Evolutionary conservation across 352 stramenopile genomes (phyloP).

Genomic region (Aphanomyces invadans): DNA sequence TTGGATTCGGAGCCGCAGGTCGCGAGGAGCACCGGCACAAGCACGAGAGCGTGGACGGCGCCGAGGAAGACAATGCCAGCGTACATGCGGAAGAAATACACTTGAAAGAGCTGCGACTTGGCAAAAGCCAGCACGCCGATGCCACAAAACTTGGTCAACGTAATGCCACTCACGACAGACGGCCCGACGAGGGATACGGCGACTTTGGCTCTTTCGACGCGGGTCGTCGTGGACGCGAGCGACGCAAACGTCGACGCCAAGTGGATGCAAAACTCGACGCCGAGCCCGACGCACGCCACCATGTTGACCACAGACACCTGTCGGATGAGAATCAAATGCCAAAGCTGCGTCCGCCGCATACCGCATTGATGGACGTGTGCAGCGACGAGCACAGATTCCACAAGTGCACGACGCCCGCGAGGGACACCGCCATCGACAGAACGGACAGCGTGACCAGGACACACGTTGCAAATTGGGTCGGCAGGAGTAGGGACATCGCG

Average conservation of each 20-base stretch:
- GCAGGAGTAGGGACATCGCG: constrained; percentile 69
- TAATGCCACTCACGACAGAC: constrained; percentile 87
- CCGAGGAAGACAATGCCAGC: constrained; percentile 78
- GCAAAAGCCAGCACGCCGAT: constrained; percentile 85
- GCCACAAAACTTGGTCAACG: constrained; percentile 87
- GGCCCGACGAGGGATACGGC: constrained; percentile 67
- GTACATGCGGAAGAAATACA: constrained; percentile 93
- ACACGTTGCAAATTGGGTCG: constrained; percentile 53
- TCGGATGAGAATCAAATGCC: no score
- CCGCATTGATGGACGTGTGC: constrained; percentile 80
- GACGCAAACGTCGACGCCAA: constrained; percentile 77
- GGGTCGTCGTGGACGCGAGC: constrained; percentile 29
- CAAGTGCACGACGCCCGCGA: constrained; percentile 72
- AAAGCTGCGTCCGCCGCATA: no score
- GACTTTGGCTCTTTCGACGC: constrained; percentile 56
- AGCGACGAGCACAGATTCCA: constrained; percentile 55
- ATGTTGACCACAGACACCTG: constrained; percentile 83
- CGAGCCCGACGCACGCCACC: constrained; percentile 75
- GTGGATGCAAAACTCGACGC: constrained; percentile 87
- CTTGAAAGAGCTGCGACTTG: constrained; percentile 84
- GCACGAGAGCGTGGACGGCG: constrained; percentile 73
- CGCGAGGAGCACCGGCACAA: constrained; percentile 77
- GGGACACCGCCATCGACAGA: constrained; percentile 64
- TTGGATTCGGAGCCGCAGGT: constrained; percentile 29
- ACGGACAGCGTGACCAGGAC: constrained; percentile 68